Evolutionary conservation across 2,329 filamentous ascomycete species (phyloP), one percentile per base, ranked within the genome.

Genomic region (Diaporthe batatas): DNA sequence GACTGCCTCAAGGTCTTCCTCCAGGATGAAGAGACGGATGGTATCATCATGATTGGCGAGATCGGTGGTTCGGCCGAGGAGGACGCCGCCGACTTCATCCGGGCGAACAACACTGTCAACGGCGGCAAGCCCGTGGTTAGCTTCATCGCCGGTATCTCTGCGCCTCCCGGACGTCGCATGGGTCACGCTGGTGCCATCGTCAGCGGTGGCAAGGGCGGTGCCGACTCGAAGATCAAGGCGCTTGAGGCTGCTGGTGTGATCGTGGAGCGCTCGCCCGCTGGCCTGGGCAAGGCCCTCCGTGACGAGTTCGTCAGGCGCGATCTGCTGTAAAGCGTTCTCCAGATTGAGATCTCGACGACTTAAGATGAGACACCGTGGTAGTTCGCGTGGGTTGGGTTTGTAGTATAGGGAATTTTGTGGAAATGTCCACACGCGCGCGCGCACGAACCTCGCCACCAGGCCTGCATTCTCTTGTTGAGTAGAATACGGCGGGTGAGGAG

Each of bases 31-130:
- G 94, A 98, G 87, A 99, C 96, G 51, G 96, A 99, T 83, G 96
- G 96, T 82, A 98, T 99, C 86, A 98, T 99, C 88, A 98, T 99
- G 96, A 98, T 99, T 83, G 96, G 96, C 82, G 96, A 98, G 88
- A 98, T 99, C 83, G 96, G 96, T 85, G 96, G 96, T 76, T 94
- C 93, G 74, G 96, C 96, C 74, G 96, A 99, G 88, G 96, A 99
- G 88, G 96, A 99, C 80, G 96, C 96, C 51, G 96, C 96, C 80
- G 96, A 98, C 80, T 99, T 97, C 90, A 87, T 98, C 82, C 94
- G 93, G 88, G 88, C 91, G 83, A 91, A 96, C 89, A 98, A 99
- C 90, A 95, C 91, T 74, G 88, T 91, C 83, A 93, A 95, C 85
- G 88, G 88, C 73, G 89, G 89, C 81, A 99, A 98, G 91, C 96